A percentile compares a stretch with the other conserved stretches of the same genome.
These are phyloP conservation scores for Globisporangium radiosum DNA, from an alignment of 352 stramenopile genomes.

Conservation along the genomic window DNA sequence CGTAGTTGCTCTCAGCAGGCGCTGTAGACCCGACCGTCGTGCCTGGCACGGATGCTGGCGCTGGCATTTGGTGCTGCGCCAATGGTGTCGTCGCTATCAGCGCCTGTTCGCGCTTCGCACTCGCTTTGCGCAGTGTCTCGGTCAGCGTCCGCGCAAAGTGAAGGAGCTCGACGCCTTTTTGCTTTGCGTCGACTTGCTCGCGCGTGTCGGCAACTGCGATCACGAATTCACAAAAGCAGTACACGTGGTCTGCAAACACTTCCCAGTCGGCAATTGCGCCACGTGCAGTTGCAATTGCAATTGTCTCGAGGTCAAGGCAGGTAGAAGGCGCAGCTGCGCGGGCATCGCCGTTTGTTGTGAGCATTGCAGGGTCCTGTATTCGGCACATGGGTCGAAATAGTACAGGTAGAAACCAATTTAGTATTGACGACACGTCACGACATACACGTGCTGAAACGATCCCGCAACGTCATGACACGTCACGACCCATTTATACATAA, in stretches of 20 bases:
- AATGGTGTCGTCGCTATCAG: constrained; percentile 14
- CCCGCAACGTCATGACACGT: background rate
- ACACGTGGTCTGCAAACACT: constrained; percentile 61
- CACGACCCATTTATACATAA: background rate
- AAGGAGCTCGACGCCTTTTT: constrained; percentile 69
- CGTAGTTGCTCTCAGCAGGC: background rate
- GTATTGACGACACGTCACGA: background rate
- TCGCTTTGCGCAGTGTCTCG: constrained; percentile 64
- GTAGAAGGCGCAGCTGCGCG: constrained; percentile 6
- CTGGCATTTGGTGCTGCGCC: background rate
- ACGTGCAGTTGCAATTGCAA: constrained; percentile 28
- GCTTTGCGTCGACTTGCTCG: constrained; percentile 45
- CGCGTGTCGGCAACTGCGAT: constrained; percentile 50
- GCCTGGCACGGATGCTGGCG: background rate
- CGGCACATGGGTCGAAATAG: too few species aligned
- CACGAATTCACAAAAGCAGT: constrained; percentile 68
- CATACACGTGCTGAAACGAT: background rate
- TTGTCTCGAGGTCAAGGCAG: constrained; percentile 35
- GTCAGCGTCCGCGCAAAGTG: constrained; percentile 71
- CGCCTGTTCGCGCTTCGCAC: constrained; percentile 53
- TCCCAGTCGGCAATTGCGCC: constrained; percentile 53
- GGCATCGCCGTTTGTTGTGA: constrained; percentile 19
- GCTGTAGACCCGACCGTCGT: too few species aligned
- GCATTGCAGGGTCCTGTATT: constrained; percentile 40
- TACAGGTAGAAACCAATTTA: background rate